Evolutionary conservation across 148 eudicot genomes (phyloP).

Genomic region (Vaccinium darrowii): DNA sequence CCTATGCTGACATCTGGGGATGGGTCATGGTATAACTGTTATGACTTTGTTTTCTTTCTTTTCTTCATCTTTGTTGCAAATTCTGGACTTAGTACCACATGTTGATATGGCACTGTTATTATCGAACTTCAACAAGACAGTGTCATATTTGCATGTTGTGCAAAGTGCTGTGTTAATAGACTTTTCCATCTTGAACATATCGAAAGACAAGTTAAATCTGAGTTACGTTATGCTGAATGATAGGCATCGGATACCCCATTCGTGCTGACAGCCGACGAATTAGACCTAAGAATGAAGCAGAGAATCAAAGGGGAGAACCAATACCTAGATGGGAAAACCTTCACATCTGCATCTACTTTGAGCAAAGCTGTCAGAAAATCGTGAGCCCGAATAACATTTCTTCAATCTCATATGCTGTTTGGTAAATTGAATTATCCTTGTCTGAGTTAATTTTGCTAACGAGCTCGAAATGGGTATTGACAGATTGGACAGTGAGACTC

Average conservation of each 20-base stretch:
- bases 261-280: slow-evolving; percentile 48
- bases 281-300: slow-evolving; percentile 70
- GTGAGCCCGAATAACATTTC: slow-evolving; percentile 31
- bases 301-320: slow-evolving; percentile 78
- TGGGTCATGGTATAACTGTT: slow-evolving; percentile 78
- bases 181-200: too few species aligned
- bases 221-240: not conserved
- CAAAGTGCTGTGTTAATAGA: too few species aligned
- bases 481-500: slow-evolving; percentile 80
- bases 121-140: too few species aligned
- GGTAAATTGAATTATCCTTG: not conserved
- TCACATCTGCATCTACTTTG: slow-evolving; percentile 74
- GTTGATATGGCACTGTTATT: too few species aligned
- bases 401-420: not conserved
- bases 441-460: not conserved
- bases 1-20: slow-evolving; percentile 97
- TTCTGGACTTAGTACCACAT: too few species aligned
- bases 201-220: not conserved
- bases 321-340: slow-evolving; percentile 79
- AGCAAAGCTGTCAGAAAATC: slow-evolving; percentile 88
- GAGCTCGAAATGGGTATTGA: slow-evolving; percentile 5
- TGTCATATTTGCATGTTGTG: too few species aligned
- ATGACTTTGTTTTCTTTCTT: too few species aligned
- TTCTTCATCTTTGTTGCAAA: too few species aligned
- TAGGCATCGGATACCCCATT: slow-evolving; percentile 87